phyloP scores from a whole-genome alignment of 2,329 filamentous ascomycete genomes.

The Epichloe glyceriae region DNA sequence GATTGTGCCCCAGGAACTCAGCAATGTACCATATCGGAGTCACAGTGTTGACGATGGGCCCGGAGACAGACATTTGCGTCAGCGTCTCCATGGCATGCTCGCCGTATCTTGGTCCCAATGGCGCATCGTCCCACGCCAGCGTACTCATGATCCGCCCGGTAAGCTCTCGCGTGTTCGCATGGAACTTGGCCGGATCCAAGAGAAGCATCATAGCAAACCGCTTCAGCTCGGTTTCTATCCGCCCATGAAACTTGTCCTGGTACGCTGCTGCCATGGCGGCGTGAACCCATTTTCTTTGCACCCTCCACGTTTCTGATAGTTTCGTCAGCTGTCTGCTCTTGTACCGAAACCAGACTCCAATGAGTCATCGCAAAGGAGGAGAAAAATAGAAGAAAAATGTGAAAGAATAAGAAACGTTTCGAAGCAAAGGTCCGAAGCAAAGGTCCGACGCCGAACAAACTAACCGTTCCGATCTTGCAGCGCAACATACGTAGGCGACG shows the following conservation, averaged over 20 bases:
- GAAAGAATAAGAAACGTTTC: background rate
- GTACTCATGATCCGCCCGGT: constrained; percentile 37
- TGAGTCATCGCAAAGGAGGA: too few species aligned
- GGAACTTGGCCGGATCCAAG: constrained; percentile 32
- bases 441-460: background rate
- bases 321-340: background rate
- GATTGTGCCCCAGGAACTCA: constrained; percentile 26
- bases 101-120: constrained; percentile 31
- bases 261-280: constrained; percentile 31
- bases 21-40: constrained; percentile 34
- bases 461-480: constrained; percentile 27
- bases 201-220: constrained; percentile 33
- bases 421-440: background rate
- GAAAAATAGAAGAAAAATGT: too few species aligned
- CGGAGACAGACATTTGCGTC: constrained; percentile 38
- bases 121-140: constrained; percentile 36
- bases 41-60: constrained; percentile 36
- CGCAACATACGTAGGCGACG: constrained; percentile 33
- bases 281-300: constrained; percentile 38
- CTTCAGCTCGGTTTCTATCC: constrained; percentile 33
- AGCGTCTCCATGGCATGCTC: constrained; percentile 33
- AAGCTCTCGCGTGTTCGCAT: constrained; percentile 33
- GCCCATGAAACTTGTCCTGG: constrained; percentile 31
- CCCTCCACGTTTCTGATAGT: constrained; percentile 31
- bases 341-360: background rate